Evolutionary conservation across 2,329 filamentous ascomycete genomes (phyloP), one percentile per base, ranked within the genome.

Genomic region (Mycogone perniciosa): DNA sequence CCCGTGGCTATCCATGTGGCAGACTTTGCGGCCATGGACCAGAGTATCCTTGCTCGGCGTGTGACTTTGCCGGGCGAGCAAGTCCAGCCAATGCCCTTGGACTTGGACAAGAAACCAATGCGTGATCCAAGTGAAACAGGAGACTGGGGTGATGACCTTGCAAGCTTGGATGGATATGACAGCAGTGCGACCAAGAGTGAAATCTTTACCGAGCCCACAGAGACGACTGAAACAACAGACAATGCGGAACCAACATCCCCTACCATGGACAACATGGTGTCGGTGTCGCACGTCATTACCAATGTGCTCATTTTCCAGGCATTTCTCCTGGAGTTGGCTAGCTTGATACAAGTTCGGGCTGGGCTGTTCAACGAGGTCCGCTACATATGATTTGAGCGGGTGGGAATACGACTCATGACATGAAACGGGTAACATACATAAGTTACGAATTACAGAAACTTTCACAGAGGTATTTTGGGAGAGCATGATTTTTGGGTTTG

Each of bases 261-360:
- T 26, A 42, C 45, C n/a, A 39, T 13, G 7, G 56, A 56, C 11
- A 50, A 53, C 63, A 76, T 74, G 7, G 84, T 82, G 6, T 88
- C 84, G 6, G 80, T 93, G 4, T 89, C 85, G 38, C 88, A 92
- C 64, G 73, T 92, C 8, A 71, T 93, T 55, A 92, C 88, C 5
- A 93, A 92, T 64, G 81, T 86, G 38, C 80, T 92, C 52, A 80
- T 92, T 46, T 73, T 90, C 51, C 88, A 93, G 65, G 86, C 87
- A 34, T 93, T 93, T 63, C 68, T 92, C 45, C 75, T 92, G 45
- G 88, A 93, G 66, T 67, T 92, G 50, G 83, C 86, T 2, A 85
- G 86, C 29, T 67, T 91, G 59, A 75, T 90, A 52, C 87, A 92
- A 65, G 84, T 87, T 34, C 76, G 88, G 49, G 86, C 85, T 27